Conservation (phyloP, 2,329 filamentous ascomycete genomes). For the Scedosporium aurantiacum region DNA sequence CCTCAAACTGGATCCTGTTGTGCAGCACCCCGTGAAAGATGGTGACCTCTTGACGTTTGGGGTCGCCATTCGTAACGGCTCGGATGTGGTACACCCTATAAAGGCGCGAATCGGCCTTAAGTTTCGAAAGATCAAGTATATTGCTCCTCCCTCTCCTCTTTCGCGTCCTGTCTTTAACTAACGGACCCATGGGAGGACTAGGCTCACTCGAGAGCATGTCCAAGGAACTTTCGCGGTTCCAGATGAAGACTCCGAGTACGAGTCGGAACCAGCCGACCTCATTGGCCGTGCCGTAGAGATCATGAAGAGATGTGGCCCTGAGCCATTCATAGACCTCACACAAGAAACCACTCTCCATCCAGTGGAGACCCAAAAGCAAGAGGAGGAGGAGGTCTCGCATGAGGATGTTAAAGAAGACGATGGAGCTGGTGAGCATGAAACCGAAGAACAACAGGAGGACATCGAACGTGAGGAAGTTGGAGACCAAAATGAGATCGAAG, state of each 20-base stretch:
- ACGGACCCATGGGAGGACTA: not conserved
- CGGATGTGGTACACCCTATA: not conserved
- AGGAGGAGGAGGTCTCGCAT: too few species aligned
- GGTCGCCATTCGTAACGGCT: constrained; percentile 6
- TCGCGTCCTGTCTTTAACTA: not conserved
- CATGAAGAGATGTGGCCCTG: not conserved
- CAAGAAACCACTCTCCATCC: not conserved
- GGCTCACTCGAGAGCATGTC: not conserved
- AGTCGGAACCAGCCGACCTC: not conserved
- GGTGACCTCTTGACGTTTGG: constrained; percentile 6
- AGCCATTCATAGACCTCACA: not conserved
- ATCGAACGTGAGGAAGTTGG: too few species aligned
- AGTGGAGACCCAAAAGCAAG: not conserved
- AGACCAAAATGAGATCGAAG: too few species aligned
- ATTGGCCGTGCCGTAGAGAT: not conserved
- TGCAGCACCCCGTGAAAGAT: constrained; percentile 3
- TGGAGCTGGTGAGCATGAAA: too few species aligned
- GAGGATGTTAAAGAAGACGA: too few species aligned
- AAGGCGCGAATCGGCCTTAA: not conserved
- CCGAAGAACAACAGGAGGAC: too few species aligned
- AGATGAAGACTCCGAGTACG: not conserved
- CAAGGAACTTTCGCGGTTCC: not conserved
- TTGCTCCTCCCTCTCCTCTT: not conserved
- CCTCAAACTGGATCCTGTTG: not conserved
- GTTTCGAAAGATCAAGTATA: not conserved